These are phyloP conservation scores for Geranomyces variabilis DNA, from an alignment of 192 early-diverging fungal genomes.

Conservation along the genomic window DNA sequence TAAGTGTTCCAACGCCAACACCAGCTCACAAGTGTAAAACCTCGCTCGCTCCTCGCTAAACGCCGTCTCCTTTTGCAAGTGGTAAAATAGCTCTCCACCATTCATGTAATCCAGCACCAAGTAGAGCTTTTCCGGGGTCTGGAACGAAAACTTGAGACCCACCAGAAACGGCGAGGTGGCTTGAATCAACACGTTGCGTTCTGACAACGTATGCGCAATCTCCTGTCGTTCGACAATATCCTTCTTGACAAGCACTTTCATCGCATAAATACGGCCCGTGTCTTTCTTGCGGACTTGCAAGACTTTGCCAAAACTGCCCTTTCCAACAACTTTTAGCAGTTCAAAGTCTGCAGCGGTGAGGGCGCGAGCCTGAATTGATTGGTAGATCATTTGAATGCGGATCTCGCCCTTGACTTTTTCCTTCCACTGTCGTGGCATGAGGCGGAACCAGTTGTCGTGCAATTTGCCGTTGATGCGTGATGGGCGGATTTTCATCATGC, in stretches of 20 bases:
- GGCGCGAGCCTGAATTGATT: conserved; percentile 44
- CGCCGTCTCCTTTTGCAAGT: conserved; percentile 84
- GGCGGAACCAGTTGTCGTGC: conserved; percentile 61
- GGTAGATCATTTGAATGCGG: conserved; percentile 56
- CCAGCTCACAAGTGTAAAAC: conserved; percentile 76
- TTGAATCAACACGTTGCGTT: conserved; percentile 75
- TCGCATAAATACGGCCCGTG: conserved; percentile 78
- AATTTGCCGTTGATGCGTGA: conserved; percentile 53
- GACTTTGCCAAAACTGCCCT: conserved; percentile 82
- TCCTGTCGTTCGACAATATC: conserved; percentile 75
- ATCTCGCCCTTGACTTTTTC: conserved; percentile 57
- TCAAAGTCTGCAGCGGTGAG: conserved; percentile 65
- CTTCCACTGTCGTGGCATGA: conserved; percentile 45
- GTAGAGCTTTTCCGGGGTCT: conserved; percentile 75
- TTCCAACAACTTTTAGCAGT: conserved; percentile 74
- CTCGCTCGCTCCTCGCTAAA: conserved; percentile 87
- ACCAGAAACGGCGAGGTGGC: conserved; percentile 88
- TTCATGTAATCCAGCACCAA: conserved; percentile 80
- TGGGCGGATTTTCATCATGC: conserved; percentile 54
- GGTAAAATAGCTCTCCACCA: conserved; percentile 88
- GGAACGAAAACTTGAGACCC: conserved; percentile 90
- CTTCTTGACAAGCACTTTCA: conserved; percentile 80
- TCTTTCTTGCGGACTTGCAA: conserved; percentile 79
- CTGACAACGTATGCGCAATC: conserved; percentile 73
- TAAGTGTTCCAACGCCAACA: conserved; percentile 69